Base-by-base conservation (phyloP, 768 basidiomycete genomes). In the Cystobasidium onofrii region DNA sequence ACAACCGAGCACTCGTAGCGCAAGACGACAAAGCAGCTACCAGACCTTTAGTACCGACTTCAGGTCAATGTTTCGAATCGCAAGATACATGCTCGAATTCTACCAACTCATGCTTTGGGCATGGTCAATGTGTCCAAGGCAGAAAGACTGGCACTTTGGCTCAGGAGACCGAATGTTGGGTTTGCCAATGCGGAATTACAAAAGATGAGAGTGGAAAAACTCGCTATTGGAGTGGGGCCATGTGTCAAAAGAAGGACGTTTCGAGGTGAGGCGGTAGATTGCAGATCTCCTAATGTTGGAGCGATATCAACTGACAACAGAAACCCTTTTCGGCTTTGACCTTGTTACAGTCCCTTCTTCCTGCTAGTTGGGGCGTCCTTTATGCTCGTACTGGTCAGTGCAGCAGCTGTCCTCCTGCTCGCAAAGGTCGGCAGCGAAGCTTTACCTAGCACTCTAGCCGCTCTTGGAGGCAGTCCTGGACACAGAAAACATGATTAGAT, bases 181-280 rank as follows among this genome's bases (percentile, higher is more conserved):
- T 71, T 34, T 71, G 69, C 54, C 50, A 60, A 31, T 71, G 69
- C 39, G 17, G n/a, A 3, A 55, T 29, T 31, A 71, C 69, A 17
- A 46, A 67, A 27, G 55, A 23, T 4, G 69, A 60, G 4, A 27
- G 31, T 55, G 66, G 34, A 9, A 60, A 44, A 27, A 31, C 29
- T 27, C n/a, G 55, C 9, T 71, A 71, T 25, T 71, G 69, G 69
- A 55, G 33, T 33, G 69, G 69, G 15, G 54, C 25, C 17, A 34
- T 46, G 23, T 71, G 69, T 27, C 69, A 71, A 36, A 71, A 71
- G 55, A 29, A 71, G 55, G 69, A 71, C 36, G 55, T 71, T 27
- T 71, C 69, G 15, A 44, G 41, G 65, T 67, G 46, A 46, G 65
- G 9, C 18, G 3, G 12, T 4, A 25, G 25, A 1, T 36, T 27